A percentile compares a stretch with the other conserved stretches of the same genome.
These are phyloP conservation scores for Lenzites betulinus DNA, from an alignment of 768 basidiomycete genomes.

Conservation along the genomic window DNA sequence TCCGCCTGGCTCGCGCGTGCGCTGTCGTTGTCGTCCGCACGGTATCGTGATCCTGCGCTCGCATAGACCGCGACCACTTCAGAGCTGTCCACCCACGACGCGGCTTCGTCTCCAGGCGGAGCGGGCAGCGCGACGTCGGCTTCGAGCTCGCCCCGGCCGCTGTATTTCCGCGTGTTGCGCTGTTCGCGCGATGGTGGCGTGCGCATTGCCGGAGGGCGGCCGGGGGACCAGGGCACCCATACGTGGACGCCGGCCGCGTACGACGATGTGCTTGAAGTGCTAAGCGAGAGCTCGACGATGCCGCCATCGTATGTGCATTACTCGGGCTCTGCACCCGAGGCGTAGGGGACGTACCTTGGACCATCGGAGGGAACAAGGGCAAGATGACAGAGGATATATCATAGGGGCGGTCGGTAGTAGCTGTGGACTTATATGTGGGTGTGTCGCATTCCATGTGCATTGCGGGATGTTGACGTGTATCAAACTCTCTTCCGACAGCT, in stretches of 20 bases:
- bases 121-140: too few relatives aligned
- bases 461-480: neutral
- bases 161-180: slow-evolving; percentile 1
- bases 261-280: neutral
- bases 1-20: too few relatives aligned
- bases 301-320: slow-evolving; percentile 12
- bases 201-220: slow-evolving; percentile 13
- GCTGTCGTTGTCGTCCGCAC: neutral
- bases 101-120: neutral
- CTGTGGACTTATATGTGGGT: neutral
- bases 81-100: neutral
- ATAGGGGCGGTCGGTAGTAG: neutral
- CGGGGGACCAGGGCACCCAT: neutral
- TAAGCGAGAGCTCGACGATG: slow-evolving; percentile 7
- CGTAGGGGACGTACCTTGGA: neutral
- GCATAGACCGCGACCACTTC: too few relatives aligned
- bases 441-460: neutral
- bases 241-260: slow-evolving; percentile 5
- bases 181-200: slow-evolving; percentile 10
- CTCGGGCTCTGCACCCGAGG: neutral
- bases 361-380: neutral
- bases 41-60: neutral
- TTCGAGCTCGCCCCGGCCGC: neutral
- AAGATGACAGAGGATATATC: neutral
- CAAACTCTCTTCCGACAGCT: neutral